Conservation (phyloP, 2,329 filamentous ascomycete species). For the Zalaria obscura region DNA sequence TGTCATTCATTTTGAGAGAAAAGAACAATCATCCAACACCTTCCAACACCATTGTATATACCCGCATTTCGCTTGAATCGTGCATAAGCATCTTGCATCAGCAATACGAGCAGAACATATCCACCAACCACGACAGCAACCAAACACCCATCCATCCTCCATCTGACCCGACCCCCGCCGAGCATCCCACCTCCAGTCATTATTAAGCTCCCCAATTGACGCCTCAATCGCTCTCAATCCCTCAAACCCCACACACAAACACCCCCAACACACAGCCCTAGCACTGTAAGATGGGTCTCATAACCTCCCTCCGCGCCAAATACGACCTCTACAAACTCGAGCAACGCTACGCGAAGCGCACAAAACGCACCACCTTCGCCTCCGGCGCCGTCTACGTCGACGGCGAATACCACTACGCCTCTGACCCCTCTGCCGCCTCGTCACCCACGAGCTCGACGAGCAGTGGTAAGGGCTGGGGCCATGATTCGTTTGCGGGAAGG, state of each 20-base stretch:
- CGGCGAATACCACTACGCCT: slow-evolving; percentile 77
- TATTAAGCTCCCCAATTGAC: neutral
- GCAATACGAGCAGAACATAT: no score
- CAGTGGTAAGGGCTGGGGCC: no score
- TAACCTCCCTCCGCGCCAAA: slow-evolving; percentile 65
- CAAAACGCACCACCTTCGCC: slow-evolving; percentile 78
- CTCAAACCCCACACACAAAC: neutral
- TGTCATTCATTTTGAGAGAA: no score
- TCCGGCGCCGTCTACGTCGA: slow-evolving; percentile 87
- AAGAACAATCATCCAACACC: no score
- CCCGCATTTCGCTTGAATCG: no score
- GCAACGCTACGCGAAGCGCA: slow-evolving; percentile 83
- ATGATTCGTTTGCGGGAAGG: no score
- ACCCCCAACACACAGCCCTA: slow-evolving; percentile 1
- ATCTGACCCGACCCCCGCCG: no score
- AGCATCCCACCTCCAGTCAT: no score
- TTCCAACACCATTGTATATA: no score
- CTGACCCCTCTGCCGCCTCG: slow-evolving; percentile 6
- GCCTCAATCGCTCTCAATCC: neutral
- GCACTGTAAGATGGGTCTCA: slow-evolving; percentile 43
- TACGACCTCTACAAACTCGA: slow-evolving; percentile 90
- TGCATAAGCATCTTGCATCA: no score
- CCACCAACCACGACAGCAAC: no score
- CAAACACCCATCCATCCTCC: no score
- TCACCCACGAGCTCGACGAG: neutral